Evolutionary conservation across 257 asterid species (phyloP).

Genomic region (Solanum chiquidenum): DNA sequence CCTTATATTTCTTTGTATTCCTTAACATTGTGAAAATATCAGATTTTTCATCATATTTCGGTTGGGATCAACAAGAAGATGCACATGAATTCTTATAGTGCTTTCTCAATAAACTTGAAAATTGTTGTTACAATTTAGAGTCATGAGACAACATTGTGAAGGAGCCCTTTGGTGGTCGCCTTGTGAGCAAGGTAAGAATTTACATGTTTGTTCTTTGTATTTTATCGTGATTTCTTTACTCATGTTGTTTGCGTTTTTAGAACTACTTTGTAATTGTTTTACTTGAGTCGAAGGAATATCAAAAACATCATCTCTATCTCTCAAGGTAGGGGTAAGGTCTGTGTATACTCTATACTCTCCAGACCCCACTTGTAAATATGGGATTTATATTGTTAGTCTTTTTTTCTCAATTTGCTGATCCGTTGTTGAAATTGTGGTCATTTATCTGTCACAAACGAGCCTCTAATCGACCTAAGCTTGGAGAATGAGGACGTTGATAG

Average conservation of each 20-base stretch:
- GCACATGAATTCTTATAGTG: constrained; percentile 90
- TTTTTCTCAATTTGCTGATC: constrained; percentile 36
- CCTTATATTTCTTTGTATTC: constrained; percentile 10
- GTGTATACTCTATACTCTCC: too few relatives aligned
- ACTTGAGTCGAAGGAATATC: too few relatives aligned
- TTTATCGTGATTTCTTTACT: too few relatives aligned
- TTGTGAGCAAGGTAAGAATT: constrained; percentile 38
- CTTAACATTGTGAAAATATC: constrained; percentile 33
- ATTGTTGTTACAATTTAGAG: constrained; percentile 14
- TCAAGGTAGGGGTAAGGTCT: too few relatives aligned
- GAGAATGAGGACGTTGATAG: constrained; percentile 57
- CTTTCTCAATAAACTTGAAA: constrained; percentile 69
- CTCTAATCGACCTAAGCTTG: constrained; percentile 72
- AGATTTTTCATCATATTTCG: constrained; percentile 63
- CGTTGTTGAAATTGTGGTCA: constrained; percentile 71
- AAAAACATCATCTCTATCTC: too few relatives aligned
- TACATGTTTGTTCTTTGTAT: too few relatives aligned
- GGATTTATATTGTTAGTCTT: neutral
- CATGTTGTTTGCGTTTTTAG: too few relatives aligned
- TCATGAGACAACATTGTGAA: constrained; percentile 42
- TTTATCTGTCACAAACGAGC: constrained; percentile 63
- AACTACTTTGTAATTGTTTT: too few relatives aligned
- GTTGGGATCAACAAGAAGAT: constrained; percentile 66
- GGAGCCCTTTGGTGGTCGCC: constrained; percentile 67
- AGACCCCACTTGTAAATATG: too few relatives aligned